These are phyloP conservation scores for Penicillium sp. DNA, from an alignment of 2,329 filamentous ascomycete genomes.

Conservation along the genomic window DNA sequence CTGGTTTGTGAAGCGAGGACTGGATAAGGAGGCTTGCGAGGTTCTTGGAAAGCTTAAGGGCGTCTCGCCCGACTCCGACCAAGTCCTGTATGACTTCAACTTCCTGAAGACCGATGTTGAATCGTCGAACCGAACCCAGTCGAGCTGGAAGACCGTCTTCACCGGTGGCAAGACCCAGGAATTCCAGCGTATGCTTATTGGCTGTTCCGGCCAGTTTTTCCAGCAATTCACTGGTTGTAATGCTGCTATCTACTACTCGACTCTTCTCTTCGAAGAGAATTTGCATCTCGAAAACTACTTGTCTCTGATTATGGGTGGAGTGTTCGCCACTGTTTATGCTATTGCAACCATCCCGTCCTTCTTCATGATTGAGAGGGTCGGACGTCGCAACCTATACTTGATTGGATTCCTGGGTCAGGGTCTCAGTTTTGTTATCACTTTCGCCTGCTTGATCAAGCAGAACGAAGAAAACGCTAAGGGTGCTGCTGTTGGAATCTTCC, in stretches of 20 bases:
- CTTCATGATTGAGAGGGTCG: slow-evolving; percentile 40
- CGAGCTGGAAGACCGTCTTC: slow-evolving; percentile 29
- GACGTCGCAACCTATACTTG: slow-evolving; percentile 42
- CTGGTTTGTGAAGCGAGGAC: slow-evolving; percentile 55
- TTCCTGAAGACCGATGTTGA: slow-evolving; percentile 50
- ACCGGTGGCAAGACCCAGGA: slow-evolving; percentile 35
- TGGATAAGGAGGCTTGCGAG: slow-evolving; percentile 48
- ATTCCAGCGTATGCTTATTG: slow-evolving; percentile 33
- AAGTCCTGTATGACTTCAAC: slow-evolving; percentile 28
- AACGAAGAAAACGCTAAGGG: slow-evolving; percentile 31
- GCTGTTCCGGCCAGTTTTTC: slow-evolving; percentile 37
- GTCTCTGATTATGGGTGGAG: slow-evolving; percentile 29
- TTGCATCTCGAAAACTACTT: slow-evolving; percentile 25
- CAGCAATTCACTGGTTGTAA: slow-evolving; percentile 52
- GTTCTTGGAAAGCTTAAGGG: slow-evolving; percentile 52
- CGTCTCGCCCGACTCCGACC: slow-evolving; percentile 36
- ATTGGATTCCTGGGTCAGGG: slow-evolving; percentile 32
- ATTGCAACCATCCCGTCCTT: slow-evolving; percentile 26
- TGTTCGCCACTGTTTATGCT: slow-evolving; percentile 31
- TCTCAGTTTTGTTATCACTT: slow-evolving; percentile 35
- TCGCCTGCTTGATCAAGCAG: slow-evolving; percentile 34
- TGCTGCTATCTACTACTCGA: slow-evolving; percentile 48
- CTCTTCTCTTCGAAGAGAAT: slow-evolving; percentile 47
- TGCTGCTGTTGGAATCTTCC: slow-evolving; percentile 62
- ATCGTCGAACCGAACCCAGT: slow-evolving; percentile 34